Conservation (phyloP, 495 filamentous ascomycete species). For the Podospora comata region DNA sequence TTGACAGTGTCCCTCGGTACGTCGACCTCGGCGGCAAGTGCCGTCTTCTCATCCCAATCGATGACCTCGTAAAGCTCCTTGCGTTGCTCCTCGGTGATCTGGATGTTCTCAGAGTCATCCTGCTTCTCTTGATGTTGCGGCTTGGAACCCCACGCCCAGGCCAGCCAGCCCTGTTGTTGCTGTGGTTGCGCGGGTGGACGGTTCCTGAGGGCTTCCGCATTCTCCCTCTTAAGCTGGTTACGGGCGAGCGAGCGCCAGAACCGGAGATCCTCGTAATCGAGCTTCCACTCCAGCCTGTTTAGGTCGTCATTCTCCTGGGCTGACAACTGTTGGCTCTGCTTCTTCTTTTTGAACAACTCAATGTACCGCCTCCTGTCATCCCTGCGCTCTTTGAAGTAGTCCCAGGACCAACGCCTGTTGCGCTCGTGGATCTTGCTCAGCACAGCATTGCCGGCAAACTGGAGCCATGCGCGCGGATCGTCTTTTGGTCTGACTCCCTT, state of each 20-base stretch:
- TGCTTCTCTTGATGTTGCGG: slow-evolving; percentile 55
- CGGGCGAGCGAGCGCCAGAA: slow-evolving; percentile 95
- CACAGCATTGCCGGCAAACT: slow-evolving; percentile 83
- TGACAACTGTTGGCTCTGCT: slow-evolving; percentile 70
- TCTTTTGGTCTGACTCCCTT: slow-evolving; percentile 79
- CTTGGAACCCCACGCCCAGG: slow-evolving; percentile 85
- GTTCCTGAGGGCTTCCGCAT: slow-evolving; percentile 66
- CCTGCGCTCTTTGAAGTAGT: slow-evolving; percentile 83
- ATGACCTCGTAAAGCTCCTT: slow-evolving; percentile 97
- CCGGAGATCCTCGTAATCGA: slow-evolving; percentile 90
- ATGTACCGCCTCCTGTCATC: slow-evolving; percentile 90
- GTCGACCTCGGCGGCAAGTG: slow-evolving; percentile 80
- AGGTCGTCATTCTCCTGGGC: slow-evolving; percentile 68
- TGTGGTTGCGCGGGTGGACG: slow-evolving; percentile 41
- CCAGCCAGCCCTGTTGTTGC: slow-evolving; percentile 72
- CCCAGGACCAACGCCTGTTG: slow-evolving; percentile 90
- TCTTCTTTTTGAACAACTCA: slow-evolving; percentile 87
- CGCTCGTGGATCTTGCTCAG: slow-evolving; percentile 90
- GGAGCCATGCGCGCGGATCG: slow-evolving; percentile 86
- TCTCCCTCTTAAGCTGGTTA: slow-evolving; percentile 93
- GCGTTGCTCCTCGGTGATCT: slow-evolving; percentile 91
- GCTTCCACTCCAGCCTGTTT: slow-evolving; percentile 75
- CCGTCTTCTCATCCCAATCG: slow-evolving; percentile 96
- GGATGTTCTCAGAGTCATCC: slow-evolving; percentile 61
- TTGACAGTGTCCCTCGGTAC: slow-evolving; percentile 86